These are phyloP conservation scores for Hamamelis virginiana DNA, from an alignment of 164 flowering plant genomes.

Conservation along the genomic window DNA sequence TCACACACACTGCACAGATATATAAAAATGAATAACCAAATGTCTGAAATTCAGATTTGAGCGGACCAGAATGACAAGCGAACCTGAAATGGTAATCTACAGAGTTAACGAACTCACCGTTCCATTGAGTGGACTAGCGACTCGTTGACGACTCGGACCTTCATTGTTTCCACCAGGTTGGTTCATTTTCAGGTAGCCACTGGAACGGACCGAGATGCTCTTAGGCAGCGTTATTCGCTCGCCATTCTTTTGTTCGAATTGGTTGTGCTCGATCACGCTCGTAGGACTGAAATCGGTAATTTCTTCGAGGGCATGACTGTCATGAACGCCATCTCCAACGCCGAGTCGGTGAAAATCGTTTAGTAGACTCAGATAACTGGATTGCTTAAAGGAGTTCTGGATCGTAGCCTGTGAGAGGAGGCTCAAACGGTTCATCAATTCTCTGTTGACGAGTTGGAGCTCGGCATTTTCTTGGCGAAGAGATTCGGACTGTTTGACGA, in stretches of 20 bases:
- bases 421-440: background rate
- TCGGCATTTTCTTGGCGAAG: background rate
- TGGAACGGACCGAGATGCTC: constrained; percentile 5
- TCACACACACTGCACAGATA: too few relatives aligned
- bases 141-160: background rate
- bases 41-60: too few relatives aligned
- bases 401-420: background rate
- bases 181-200: background rate
- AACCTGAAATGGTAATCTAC: too few relatives aligned
- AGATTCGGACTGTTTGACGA: background rate
- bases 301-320: background rate
- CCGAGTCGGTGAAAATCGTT: background rate
- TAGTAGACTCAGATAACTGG: background rate
- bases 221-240: constrained; percentile 1
- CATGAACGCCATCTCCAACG: background rate
- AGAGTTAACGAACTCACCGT: background rate
- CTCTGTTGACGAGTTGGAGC: background rate
- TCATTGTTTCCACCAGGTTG: background rate
- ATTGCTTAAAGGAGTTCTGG: background rate
- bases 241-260: background rate
- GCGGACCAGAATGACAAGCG: too few relatives aligned
- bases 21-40: too few relatives aligned
- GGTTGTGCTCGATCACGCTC: background rate
- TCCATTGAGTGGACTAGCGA: background rate
- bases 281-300: constrained; percentile 2